These are phyloP conservation scores for Raddia distichophylla DNA, from an alignment of 176 grass and related monocot genomes.

Conservation along the genomic window DNA sequence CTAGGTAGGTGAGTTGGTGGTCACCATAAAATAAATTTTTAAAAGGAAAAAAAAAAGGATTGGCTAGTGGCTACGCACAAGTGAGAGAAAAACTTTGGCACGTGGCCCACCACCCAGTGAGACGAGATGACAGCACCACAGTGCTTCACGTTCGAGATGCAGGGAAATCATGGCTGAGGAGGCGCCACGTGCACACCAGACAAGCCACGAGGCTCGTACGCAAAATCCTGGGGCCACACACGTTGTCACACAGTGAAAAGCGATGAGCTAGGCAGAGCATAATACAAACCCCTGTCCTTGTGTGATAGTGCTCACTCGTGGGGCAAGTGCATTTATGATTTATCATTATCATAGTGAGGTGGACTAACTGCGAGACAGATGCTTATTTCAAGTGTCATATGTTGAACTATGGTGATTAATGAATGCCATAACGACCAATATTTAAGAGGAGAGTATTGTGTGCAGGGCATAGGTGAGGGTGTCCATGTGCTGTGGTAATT, in stretches of 20 bases:
- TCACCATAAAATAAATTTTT: not conserved
- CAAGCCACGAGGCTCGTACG: constrained; percentile 35
- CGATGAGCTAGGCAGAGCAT: not conserved
- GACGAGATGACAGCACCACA: not conserved
- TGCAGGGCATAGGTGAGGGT: not conserved
- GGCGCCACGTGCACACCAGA: constrained; percentile 48
- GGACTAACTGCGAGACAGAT: too few relatives aligned
- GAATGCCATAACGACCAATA: too few relatives aligned
- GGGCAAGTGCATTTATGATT: not conserved
- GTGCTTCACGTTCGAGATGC: constrained; percentile 12
- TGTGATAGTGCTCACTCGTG: not conserved
- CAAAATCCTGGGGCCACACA: constrained; percentile 40
- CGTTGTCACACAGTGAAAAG: constrained; percentile 35
- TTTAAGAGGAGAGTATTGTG: not conserved
- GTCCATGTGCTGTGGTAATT: constrained; percentile 38
- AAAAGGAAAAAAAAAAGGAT: not conserved
- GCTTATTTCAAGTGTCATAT: too few relatives aligned
- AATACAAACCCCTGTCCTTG: not conserved
- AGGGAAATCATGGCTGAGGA: constrained; percentile 33
- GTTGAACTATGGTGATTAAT: too few relatives aligned
- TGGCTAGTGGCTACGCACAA: not conserved
- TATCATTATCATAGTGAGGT: too few relatives aligned
- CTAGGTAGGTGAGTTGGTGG: constrained; percentile 4
- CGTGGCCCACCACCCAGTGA: constrained; percentile 25
- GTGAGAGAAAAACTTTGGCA: not conserved